These are phyloP conservation scores for Crucibulum laeve DNA, from an alignment of 768 basidiomycete genomes.

Conservation along the genomic window DNA sequence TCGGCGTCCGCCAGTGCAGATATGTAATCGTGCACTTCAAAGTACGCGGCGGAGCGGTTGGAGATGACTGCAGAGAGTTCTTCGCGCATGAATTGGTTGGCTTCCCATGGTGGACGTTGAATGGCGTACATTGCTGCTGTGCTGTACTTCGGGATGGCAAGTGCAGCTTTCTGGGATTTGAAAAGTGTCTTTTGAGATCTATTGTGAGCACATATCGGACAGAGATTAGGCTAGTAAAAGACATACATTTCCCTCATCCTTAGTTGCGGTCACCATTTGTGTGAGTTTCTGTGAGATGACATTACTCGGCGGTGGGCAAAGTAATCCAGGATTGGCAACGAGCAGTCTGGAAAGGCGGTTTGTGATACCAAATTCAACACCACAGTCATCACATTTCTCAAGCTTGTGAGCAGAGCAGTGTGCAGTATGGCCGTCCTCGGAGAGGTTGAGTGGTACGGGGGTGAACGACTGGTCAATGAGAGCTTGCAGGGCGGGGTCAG, in stretches of 20 bases:
- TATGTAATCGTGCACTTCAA: slow-evolving; percentile 70
- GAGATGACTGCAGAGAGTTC: slow-evolving; percentile 88
- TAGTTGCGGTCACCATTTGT: slow-evolving; percentile 68
- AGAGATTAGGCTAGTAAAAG: slow-evolving; percentile 5
- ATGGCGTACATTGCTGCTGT: slow-evolving; percentile 72
- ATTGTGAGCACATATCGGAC: slow-evolving; percentile 17
- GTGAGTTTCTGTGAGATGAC: slow-evolving; percentile 74
- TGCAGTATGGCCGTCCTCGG: slow-evolving; percentile 47
- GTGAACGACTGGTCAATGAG: slow-evolving; percentile 71
- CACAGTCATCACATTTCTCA: slow-evolving; percentile 73
- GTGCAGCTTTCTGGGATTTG: slow-evolving; percentile 63
- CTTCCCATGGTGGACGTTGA: slow-evolving; percentile 87
- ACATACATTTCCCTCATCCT: slow-evolving; percentile 94
- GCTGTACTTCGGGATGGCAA: slow-evolving; percentile 78
- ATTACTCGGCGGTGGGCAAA: slow-evolving; percentile 79
- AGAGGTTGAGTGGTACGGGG: slow-evolving; percentile 52
- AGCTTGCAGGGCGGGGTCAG: slow-evolving; percentile 72
- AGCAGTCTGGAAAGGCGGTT: slow-evolving; percentile 77
- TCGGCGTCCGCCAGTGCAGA: slow-evolving; percentile 87
- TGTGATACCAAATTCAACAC: slow-evolving; percentile 65
- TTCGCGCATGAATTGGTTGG: slow-evolving; percentile 77
- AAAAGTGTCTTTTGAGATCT: slow-evolving; percentile 56
- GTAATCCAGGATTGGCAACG: slow-evolving; percentile 61
- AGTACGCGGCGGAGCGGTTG: slow-evolving; percentile 87
- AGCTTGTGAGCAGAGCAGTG: slow-evolving; percentile 64